phyloP scores from a whole-genome alignment of 139 green algal genomes.

The Chlamydomonas schloesseri region DNA sequence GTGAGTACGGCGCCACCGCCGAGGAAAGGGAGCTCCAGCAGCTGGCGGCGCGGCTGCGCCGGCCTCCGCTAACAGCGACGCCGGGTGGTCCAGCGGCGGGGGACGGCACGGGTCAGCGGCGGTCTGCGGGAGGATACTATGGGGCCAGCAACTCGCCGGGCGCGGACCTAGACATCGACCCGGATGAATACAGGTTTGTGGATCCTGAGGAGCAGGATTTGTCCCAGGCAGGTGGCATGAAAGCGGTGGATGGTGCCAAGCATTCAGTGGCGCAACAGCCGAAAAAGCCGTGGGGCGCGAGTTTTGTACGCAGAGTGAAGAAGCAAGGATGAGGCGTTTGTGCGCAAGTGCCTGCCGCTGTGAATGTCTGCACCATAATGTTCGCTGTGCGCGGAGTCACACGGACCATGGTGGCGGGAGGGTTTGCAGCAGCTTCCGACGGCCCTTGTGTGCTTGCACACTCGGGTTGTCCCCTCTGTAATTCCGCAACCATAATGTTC shows the following conservation, averaged over 20 bases:
- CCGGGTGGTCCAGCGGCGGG: not conserved
- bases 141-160: not conserved
- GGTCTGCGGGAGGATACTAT: not conserved
- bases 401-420: too few relatives aligned
- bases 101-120: not conserved
- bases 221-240: not conserved
- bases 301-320: constrained; percentile 7
- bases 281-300: constrained; percentile 23
- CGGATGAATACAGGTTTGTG: constrained; percentile 5
- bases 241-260: not conserved
- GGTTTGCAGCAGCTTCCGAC: too few relatives aligned
- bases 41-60: not conserved
- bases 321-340: too few relatives aligned
- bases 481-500: too few relatives aligned
- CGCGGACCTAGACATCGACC: not conserved
- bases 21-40: constrained; percentile 13
- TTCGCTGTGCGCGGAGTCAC: too few relatives aligned
- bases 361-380: too few relatives aligned
- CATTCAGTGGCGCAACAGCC: too few relatives aligned
- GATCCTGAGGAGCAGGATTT: not conserved
- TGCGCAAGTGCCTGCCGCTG: too few relatives aligned
- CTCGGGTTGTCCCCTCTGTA: too few relatives aligned
- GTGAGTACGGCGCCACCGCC: not conserved
- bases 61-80: not conserved
- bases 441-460: too few relatives aligned